Percentiles rank a stretch among this genome's conserved stretches.
Evolutionary conservation across 495 filamentous ascomycete genomes (phyloP).

Genomic region (Aspergillus cavernicola): DNA sequence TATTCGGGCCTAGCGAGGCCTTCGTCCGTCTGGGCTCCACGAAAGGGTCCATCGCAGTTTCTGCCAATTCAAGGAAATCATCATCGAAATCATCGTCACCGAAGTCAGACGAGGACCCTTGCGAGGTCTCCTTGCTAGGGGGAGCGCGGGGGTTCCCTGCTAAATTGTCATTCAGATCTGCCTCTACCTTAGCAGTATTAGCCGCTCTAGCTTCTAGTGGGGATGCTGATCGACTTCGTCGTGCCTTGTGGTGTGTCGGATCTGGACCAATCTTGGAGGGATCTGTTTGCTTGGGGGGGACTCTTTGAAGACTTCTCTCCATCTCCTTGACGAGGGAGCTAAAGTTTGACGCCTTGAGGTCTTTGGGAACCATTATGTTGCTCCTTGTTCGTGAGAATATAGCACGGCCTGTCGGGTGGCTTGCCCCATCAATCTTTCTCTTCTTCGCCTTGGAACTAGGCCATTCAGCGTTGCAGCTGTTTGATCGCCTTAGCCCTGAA

Average conservation of each 20-base stretch:
- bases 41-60: conserved; percentile 37
- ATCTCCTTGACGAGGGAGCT: conserved; percentile 64
- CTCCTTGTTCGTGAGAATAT: conserved; percentile 49
- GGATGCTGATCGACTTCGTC: conserved; percentile 39
- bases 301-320: conserved; percentile 54
- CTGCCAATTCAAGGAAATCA: conserved; percentile 47
- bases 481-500: conserved; percentile 58
- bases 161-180: conserved; percentile 8
- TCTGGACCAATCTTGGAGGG: conserved; percentile 56
- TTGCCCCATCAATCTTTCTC: conserved; percentile 33
- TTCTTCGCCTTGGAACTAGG: conserved; percentile 55
- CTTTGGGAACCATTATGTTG: conserved; percentile 46
- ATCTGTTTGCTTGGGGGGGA: conserved; percentile 24
- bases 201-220: conserved; percentile 37
- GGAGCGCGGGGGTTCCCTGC: conserved; percentile 5
- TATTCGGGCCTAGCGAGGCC: background rate
- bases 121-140: conserved; percentile 12
- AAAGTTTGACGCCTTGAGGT: conserved; percentile 55
- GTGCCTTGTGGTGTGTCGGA: conserved; percentile 35
- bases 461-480: conserved; percentile 69
- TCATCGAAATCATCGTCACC: conserved; percentile 59
- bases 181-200: conserved; percentile 1
- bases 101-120: conserved; percentile 53
- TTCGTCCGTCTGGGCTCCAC: conserved; percentile 14
- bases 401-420: conserved; percentile 30